phyloP scores from a whole-genome alignment of 352 stramenopile species.

The Phytophthora niederhauseri region DNA sequence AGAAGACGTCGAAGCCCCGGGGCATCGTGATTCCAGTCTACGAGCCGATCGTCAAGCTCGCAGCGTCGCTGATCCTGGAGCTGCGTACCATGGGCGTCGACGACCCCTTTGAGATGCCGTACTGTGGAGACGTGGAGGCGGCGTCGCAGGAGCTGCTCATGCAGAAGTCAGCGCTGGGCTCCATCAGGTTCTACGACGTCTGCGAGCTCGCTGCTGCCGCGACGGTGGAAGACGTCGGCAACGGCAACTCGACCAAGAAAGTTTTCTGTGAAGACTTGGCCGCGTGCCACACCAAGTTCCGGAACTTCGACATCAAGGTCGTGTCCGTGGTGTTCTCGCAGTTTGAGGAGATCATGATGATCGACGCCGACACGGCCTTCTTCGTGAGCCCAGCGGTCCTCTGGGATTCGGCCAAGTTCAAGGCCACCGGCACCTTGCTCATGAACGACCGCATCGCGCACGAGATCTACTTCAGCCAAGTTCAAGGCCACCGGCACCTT shows the following conservation, averaged over 20 bases:
- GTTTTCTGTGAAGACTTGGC: conserved; percentile 39
- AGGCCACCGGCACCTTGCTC: conserved; percentile 43
- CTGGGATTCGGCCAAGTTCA: conserved; percentile 38
- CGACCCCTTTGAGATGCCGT: conserved; percentile 38
- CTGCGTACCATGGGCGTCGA: conserved; percentile 33
- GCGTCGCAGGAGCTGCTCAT: conserved; percentile 9
- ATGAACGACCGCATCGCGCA: conserved; percentile 53
- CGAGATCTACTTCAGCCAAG: conserved; percentile 26
- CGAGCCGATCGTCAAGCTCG: conserved; percentile 37
- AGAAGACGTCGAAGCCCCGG: conserved; percentile 18
- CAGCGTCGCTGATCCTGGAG: conserved; percentile 36
- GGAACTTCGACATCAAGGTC: conserved; percentile 39
- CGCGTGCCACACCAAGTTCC: conserved; percentile 38
- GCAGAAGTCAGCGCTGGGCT: conserved; percentile 16
- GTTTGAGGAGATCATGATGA: conserved; percentile 59
- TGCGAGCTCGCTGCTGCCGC: conserved; percentile 21
- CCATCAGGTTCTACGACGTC: conserved; percentile 37
- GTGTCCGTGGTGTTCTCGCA: conserved; percentile 41
- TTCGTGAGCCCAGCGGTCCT: conserved; percentile 44
- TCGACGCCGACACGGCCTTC: conserved; percentile 52
- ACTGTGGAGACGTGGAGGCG: conserved; percentile 39
- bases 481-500: conserved; percentile 44
- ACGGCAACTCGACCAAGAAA: conserved; percentile 12
- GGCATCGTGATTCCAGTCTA: conserved; percentile 42
- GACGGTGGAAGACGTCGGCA: background rate